Percentiles rank a stretch among this genome's conserved stretches.
Conservation (phyloP, 2,329 filamentous ascomycete species). For the Remersonia thermophila region DNA sequence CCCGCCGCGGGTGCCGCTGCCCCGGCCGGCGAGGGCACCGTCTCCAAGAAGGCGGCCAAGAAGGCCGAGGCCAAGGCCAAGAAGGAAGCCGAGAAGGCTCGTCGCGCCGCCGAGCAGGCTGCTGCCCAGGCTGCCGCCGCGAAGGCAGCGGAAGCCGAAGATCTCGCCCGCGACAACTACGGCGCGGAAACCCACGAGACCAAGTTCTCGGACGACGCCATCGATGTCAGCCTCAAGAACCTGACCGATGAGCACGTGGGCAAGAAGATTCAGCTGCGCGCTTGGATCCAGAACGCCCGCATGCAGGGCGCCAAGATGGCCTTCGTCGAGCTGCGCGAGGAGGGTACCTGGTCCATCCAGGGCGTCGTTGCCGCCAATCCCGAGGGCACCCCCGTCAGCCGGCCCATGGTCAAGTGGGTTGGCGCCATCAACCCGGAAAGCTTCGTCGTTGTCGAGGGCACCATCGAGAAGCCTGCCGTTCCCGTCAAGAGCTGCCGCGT, state of each 20-base stretch:
- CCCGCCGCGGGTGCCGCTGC: background rate
- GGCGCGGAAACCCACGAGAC: conserved; percentile 51
- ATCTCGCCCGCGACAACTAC: conserved; percentile 66
- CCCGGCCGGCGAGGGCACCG: conserved; percentile 27
- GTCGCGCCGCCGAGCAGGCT: conserved; percentile 60
- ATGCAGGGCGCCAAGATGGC: conserved; percentile 84
- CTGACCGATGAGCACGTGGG: conserved; percentile 54
- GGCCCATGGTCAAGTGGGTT: conserved; percentile 93
- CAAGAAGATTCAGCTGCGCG: conserved; percentile 63
- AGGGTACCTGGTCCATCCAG: conserved; percentile 66
- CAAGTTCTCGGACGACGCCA: conserved; percentile 35
- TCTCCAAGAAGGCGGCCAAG: conserved; percentile 71
- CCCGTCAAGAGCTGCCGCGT: conserved; percentile 81
- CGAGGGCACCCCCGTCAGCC: conserved; percentile 53
- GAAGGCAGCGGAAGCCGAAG: conserved; percentile 49
- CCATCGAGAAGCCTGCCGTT: conserved; percentile 70
- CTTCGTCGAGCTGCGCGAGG: conserved; percentile 74
- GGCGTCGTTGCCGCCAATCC: conserved; percentile 58
- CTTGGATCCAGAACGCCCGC: conserved; percentile 75
- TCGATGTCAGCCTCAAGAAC: conserved; percentile 47
- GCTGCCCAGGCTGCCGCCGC: conserved; percentile 55
- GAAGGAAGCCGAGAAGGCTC: conserved; percentile 72
- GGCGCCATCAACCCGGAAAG: conserved; percentile 64
- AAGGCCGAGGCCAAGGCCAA: conserved; percentile 78
- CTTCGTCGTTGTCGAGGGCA: conserved; percentile 68